phyloP scores from a whole-genome alignment of 768 basidiomycete species.

The Rhodotorula kratochvilovae region DNA sequence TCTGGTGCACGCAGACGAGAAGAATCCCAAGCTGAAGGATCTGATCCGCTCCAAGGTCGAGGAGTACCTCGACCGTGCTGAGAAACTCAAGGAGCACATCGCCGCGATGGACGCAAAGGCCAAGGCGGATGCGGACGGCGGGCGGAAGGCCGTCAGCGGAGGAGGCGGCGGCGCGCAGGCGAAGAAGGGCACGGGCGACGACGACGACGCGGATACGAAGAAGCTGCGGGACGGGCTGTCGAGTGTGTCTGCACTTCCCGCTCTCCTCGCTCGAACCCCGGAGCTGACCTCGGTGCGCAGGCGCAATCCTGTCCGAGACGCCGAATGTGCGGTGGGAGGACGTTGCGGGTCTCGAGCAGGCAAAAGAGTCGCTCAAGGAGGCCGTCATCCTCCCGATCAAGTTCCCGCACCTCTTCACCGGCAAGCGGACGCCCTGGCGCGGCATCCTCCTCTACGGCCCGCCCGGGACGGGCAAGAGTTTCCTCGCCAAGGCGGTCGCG shows the following conservation, averaged over 20 bases:
- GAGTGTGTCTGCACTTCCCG: conserved; percentile 46
- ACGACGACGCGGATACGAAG: conserved; percentile 85
- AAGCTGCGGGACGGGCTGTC: conserved; percentile 88
- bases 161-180: conserved; percentile 42
- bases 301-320: conserved; percentile 84
- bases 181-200: conserved; percentile 57
- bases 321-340: conserved; percentile 98
- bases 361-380: conserved; percentile 93
- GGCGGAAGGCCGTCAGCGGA: conserved; percentile 52
- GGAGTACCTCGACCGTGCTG: conserved; percentile 87
- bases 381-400: conserved; percentile 99
- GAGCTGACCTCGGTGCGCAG: conserved; percentile 27
- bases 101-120: conserved; percentile 59
- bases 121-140: conserved; percentile 55
- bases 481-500: conserved; percentile 94
- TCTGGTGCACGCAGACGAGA: conserved; percentile 61
- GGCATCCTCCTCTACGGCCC: conserved; percentile 96
- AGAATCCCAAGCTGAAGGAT: conserved; percentile 84
- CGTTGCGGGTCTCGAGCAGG: conserved; percentile 90
- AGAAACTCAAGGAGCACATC: conserved; percentile 82
- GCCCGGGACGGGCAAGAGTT: conserved; percentile 95
- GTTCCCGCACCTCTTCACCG: conserved; percentile 96
- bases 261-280: too few relatives aligned
- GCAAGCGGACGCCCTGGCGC: conserved; percentile 94
- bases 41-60: conserved; percentile 81